Evolutionary conservation across 2,329 filamentous ascomycete species (phyloP).

Genomic region (Aspergillus jensenii): DNA sequence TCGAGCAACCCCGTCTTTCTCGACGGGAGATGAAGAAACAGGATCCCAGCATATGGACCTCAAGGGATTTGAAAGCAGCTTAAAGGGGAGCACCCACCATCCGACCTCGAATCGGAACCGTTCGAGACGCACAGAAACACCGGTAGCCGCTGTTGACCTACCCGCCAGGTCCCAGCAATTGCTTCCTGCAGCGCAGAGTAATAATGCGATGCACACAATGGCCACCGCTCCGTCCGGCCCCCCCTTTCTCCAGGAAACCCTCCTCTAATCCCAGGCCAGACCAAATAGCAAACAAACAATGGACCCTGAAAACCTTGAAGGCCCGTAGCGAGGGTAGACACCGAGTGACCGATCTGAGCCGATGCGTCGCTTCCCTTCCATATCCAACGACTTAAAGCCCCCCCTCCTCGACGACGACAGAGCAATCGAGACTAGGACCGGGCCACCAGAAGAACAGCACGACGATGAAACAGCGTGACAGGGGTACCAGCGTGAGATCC

Average conservation of each 20-base stretch:
- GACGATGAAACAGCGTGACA: background rate
- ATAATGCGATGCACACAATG: background rate
- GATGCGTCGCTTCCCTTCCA: background rate
- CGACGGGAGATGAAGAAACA: background rate
- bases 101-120: background rate
- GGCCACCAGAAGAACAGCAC: background rate
- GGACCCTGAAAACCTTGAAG: background rate
- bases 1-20: background rate
- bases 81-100: slow-evolving; percentile 5
- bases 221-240: background rate
- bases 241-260: background rate
- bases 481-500: too few species aligned
- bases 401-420: background rate
- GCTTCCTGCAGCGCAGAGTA: background rate
- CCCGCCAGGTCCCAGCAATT: background rate
- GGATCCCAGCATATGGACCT: background rate
- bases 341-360: background rate
- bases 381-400: background rate
- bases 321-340: background rate
- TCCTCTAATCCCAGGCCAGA: background rate
- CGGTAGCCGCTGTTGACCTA: background rate
- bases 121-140: background rate
- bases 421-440: background rate
- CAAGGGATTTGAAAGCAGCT: slow-evolving; percentile 3
- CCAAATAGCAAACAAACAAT: background rate